phyloP scores from a whole-genome alignment of 345 rosid species.

The Eucalyptus polyanthemos region DNA sequence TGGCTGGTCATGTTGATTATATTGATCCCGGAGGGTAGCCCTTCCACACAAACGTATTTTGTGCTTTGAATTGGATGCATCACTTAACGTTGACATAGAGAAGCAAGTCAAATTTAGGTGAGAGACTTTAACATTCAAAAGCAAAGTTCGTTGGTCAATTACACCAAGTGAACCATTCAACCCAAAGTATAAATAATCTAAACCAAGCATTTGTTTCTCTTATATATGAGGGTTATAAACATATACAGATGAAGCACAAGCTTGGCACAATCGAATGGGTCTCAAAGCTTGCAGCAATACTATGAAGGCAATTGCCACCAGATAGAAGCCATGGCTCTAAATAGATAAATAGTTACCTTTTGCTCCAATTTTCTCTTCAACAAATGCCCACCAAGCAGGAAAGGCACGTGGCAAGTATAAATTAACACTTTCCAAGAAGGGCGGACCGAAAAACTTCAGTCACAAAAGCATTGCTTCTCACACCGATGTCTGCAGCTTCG shows the following conservation, averaged over 20 bases:
- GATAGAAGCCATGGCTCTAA: not conserved
- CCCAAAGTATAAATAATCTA: not conserved
- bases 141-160: not conserved
- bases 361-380: not conserved
- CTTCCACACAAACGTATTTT: not conserved
- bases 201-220: not conserved
- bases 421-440: not conserved
- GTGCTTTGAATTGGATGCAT: not conserved
- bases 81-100: not conserved
- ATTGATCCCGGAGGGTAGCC: not conserved
- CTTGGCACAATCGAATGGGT: not conserved
- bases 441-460: not conserved
- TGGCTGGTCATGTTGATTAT: not conserved
- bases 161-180: not conserved
- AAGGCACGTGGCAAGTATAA: not conserved
- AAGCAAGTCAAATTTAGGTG: not conserved
- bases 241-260: not conserved
- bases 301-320: not conserved
- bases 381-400: not conserved
- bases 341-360: not conserved
- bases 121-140: rapidly evolving
- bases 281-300: not conserved
- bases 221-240: not conserved
- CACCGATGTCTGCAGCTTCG: not conserved
- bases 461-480: not conserved